These are phyloP conservation scores for Pythium aquatile DNA, from an alignment of 352 stramenopile species.

Conservation along the genomic window DNA sequence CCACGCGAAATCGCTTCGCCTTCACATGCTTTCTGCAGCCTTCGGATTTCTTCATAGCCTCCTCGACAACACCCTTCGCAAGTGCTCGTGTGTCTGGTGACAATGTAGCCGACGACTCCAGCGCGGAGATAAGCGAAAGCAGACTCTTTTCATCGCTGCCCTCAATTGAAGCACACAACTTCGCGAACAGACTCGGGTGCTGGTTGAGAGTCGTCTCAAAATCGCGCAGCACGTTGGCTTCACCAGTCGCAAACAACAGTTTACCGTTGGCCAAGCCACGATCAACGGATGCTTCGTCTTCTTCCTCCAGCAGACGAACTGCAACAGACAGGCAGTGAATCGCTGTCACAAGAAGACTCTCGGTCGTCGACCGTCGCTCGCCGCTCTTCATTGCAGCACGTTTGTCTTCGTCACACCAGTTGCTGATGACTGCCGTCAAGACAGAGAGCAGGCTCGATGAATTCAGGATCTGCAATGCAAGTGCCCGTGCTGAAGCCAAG, in stretches of 20 bases:
- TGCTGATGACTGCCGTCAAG: slow-evolving; percentile 45
- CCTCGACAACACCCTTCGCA: slow-evolving; percentile 2
- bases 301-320: slow-evolving; percentile 22
- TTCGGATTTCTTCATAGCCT: slow-evolving; percentile 10
- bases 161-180: background rate
- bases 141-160: background rate
- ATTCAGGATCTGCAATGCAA: slow-evolving; percentile 40
- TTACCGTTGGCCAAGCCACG: background rate
- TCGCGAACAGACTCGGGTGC: background rate
- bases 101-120: slow-evolving; percentile 5
- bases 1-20: too few relatives aligned
- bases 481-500: slow-evolving; percentile 9
- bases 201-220: background rate
- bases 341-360: slow-evolving; percentile 57
- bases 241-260: background rate
- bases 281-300: background rate
- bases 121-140: slow-evolving; percentile 8
- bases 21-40: slow-evolving; percentile 13
- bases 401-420: slow-evolving; percentile 31
- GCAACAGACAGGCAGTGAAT: slow-evolving; percentile 56
- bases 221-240: background rate
- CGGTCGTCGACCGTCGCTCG: slow-evolving; percentile 26
- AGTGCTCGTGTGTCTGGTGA: slow-evolving; percentile 22
- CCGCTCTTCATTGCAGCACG: slow-evolving; percentile 5
- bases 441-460: slow-evolving; percentile 44